Evolutionary conservation across 257 asterid species (phyloP).

Genomic region (Petunia secreta): DNA sequence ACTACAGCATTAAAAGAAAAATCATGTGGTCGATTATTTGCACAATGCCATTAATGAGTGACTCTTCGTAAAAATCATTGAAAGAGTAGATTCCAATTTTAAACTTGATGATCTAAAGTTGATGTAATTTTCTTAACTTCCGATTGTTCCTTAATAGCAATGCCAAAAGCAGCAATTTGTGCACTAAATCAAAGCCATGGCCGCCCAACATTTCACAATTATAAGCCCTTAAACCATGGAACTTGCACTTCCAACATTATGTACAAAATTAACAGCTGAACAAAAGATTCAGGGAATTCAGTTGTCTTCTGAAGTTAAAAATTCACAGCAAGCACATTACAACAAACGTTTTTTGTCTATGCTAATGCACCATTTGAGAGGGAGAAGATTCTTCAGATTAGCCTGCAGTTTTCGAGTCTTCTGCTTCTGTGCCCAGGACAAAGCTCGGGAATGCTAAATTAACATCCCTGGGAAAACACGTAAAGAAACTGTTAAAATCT

Average conservation of each 20-base stretch:
- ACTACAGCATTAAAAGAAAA: no score
- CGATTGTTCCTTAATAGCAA: no score
- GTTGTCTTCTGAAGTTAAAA: neutral
- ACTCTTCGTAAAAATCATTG: no score
- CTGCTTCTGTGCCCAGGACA: conserved; percentile 29
- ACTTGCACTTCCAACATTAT: no score
- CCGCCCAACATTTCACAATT: no score
- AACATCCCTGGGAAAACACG: conserved; percentile 31
- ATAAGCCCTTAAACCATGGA: no score
- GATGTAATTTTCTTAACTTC: no score
- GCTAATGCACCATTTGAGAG: neutral
- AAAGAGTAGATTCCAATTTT: no score
- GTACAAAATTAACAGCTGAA: neutral
- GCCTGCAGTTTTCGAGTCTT: conserved; percentile 17
- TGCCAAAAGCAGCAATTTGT: no score
- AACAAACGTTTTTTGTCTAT: neutral
- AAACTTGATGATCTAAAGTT: no score
- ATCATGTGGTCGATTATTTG: no score
- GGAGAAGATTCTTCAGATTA: neutral
- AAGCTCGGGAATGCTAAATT: conserved; percentile 36
- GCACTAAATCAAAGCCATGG: conserved; percentile 35
- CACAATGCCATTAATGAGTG: no score
- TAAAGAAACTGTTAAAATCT: neutral
- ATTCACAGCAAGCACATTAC: neutral
- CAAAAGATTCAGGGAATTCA: neutral